Conservation (phyloP, 140 eudicot species). For the Oenanthe javanica region DNA sequence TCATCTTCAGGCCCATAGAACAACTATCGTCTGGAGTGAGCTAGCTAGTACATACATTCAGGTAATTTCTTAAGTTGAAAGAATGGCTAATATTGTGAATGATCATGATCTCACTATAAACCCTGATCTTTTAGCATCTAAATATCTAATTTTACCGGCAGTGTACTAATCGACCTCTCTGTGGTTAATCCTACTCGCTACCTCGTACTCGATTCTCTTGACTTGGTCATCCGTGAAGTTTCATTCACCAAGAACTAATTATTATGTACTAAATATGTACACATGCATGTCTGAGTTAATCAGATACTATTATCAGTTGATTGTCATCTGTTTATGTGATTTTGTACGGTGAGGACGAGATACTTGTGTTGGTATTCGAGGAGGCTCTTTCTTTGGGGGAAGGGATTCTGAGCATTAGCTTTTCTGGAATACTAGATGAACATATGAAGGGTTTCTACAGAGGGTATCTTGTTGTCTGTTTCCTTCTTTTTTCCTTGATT, state of each 20-base stretch:
- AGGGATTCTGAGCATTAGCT: slow-evolving; percentile 35
- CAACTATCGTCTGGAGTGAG: not conserved
- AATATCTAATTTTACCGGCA: slow-evolving; percentile 55
- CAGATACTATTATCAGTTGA: not conserved
- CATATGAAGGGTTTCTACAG: slow-evolving; percentile 53
- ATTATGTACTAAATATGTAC: not conserved
- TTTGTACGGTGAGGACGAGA: slow-evolving; percentile 29
- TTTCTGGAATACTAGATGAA: slow-evolving; percentile 37
- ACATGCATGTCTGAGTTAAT: not conserved
- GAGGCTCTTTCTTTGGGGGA: slow-evolving; percentile 31
- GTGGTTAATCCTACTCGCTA: slow-evolving; percentile 38
- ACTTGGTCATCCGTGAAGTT: slow-evolving; percentile 25
- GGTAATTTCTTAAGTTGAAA: not conserved
- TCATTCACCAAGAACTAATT: slow-evolving; percentile 23
- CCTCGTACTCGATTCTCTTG: slow-evolving; percentile 38
- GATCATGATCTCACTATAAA: slow-evolving; percentile 49
- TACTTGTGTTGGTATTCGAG: slow-evolving; percentile 36
- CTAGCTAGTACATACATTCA: not conserved
- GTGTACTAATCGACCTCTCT: slow-evolving; percentile 24
- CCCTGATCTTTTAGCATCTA: slow-evolving; percentile 46
- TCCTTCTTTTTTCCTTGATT: not conserved
- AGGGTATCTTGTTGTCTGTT: slow-evolving; percentile 23
- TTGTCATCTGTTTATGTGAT: slow-evolving; percentile 9
- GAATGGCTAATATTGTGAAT: not conserved
- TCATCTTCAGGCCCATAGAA: not conserved